Percentiles rank a stretch among this genome's conserved stretches.
Evolutionary conservation across 495 filamentous ascomycete species (phyloP).

Genomic region (Xylaria curta): DNA sequence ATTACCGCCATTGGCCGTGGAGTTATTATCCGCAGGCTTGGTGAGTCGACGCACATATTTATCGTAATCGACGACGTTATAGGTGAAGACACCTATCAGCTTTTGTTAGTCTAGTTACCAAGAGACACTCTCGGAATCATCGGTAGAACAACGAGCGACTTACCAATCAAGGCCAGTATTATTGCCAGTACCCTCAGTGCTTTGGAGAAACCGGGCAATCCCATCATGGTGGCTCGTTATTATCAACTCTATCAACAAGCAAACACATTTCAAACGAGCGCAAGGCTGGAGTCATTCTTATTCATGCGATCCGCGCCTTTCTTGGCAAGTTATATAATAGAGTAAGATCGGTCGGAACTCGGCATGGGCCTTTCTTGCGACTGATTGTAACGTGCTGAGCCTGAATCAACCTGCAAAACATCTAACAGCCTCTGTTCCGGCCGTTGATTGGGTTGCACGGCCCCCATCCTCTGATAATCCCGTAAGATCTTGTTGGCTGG

Average conservation of each 20-base stretch:
- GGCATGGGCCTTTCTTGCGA: not conserved
- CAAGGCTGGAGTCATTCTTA: conserved; percentile 16
- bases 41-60: conserved; percentile 29
- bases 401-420: not conserved
- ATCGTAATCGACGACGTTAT: conserved; percentile 31
- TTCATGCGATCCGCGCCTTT: not conserved
- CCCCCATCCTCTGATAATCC: conserved; percentile 4
- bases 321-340: conserved; percentile 13
- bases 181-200: not conserved
- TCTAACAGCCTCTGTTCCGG: not conserved
- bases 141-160: conserved; percentile 6
- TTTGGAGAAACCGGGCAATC: conserved; percentile 5
- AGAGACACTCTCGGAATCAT: not conserved
- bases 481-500: conserved; percentile 2
- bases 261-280: not conserved
- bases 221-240: conserved; percentile 12
- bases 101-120: conserved; percentile 3
- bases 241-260: not conserved
- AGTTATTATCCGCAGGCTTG: conserved; percentile 6
- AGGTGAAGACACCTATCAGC: conserved; percentile 14
- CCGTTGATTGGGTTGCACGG: conserved; percentile 3
- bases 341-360: not conserved
- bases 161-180: conserved; percentile 20
- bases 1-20: not conserved
- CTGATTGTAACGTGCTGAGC: not conserved